These are phyloP conservation scores for Urtica urens DNA, from an alignment of 306 rosid genomes.

Conservation along the genomic window DNA sequence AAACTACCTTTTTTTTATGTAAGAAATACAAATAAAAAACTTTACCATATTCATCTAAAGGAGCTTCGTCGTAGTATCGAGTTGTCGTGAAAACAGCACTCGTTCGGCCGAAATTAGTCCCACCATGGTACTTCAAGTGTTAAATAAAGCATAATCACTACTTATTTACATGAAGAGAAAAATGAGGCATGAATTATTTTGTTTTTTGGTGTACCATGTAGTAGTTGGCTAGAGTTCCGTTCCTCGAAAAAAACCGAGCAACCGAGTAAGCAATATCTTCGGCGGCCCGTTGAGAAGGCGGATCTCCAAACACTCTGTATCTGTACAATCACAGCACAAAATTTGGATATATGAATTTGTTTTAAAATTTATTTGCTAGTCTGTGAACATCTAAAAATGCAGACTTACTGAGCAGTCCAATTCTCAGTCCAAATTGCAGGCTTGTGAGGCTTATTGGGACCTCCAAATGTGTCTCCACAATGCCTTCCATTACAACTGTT, in stretches of 20 bases:
- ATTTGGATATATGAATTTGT: too few relatives aligned
- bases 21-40: background rate
- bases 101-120: slow-evolving; percentile 83
- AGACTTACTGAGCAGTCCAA: slow-evolving; percentile 91
- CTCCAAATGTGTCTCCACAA: slow-evolving; percentile 85
- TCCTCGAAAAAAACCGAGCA: slow-evolving; percentile 71
- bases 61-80: slow-evolving; percentile 86
- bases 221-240: slow-evolving; percentile 65
- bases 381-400: background rate
- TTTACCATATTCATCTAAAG: slow-evolving; percentile 75
- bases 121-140: slow-evolving; percentile 84
- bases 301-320: slow-evolving; percentile 71
- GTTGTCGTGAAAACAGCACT: slow-evolving; percentile 58
- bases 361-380: background rate
- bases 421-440: slow-evolving; percentile 90
- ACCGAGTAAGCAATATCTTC: slow-evolving; percentile 84
- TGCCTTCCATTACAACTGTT: slow-evolving; percentile 94
- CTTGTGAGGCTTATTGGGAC: slow-evolving; percentile 85
- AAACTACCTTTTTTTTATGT: background rate
- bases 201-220: slow-evolving; percentile 97
- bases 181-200: background rate
- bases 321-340: slow-evolving; percentile 24
- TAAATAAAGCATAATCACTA: background rate
- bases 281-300: slow-evolving; percentile 65
- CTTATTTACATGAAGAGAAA: background rate